phyloP scores from a whole-genome alignment of 352 stramenopile genomes.

The Phytophthora pinifolia region DNA sequence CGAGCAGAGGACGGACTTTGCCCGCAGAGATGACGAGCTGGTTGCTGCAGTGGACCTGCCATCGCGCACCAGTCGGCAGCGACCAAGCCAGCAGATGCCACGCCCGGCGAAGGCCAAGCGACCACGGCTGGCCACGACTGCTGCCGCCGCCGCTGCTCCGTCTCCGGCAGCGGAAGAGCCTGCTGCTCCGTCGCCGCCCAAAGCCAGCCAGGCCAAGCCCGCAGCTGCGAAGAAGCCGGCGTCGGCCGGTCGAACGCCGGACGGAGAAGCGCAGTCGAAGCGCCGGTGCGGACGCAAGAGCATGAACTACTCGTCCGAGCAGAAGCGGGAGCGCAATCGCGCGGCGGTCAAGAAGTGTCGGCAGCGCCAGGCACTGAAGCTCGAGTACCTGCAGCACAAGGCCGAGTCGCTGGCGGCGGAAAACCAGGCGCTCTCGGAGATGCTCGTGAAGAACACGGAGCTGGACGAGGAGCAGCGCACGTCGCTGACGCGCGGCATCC shows the following conservation, averaged over 20 bases:
- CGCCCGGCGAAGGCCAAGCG: conserved; percentile 20
- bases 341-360: conserved; percentile 86
- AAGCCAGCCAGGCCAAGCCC: conserved; percentile 12
- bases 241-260: background rate
- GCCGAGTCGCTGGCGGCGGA: conserved; percentile 63
- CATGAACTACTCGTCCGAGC: conserved; percentile 86
- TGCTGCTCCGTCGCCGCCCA: background rate
- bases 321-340: conserved; percentile 83
- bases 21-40: background rate
- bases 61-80: conserved; percentile 8
- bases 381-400: conserved; percentile 79
- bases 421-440: conserved; percentile 71
- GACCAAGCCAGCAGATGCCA: conserved; percentile 3
- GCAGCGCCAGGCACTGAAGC: conserved; percentile 78
- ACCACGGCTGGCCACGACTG: conserved; percentile 1
- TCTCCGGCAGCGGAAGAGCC: conserved; percentile 6
- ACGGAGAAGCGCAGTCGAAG: conserved; percentile 37
- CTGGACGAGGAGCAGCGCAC: conserved; percentile 54
- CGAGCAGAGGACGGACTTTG: conserved; percentile 11
- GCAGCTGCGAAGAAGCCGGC: conserved; percentile 6
- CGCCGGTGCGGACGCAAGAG: conserved; percentile 78
- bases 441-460: conserved; percentile 73
- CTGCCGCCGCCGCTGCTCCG: conserved; percentile 13
- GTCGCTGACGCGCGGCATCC: conserved; percentile 76
- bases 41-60: background rate